phyloP scores from a whole-genome alignment of 192 early-diverging fungal genomes.

The Backusella circina region DNA sequence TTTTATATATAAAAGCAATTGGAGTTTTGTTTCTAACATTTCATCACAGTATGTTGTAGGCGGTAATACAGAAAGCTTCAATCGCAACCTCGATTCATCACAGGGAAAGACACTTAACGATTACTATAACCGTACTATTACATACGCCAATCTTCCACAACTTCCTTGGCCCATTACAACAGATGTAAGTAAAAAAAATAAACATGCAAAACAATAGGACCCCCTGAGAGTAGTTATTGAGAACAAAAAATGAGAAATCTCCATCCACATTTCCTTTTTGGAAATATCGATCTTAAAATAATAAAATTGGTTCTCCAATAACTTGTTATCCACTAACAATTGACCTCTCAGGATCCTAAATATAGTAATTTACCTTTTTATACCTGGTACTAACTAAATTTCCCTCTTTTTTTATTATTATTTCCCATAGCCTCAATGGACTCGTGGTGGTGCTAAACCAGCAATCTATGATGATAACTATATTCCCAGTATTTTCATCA shows the following conservation, averaged over 20 bases:
- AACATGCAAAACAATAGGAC: constrained; percentile 34
- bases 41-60: constrained; percentile 36
- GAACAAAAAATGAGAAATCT: constrained; percentile 30
- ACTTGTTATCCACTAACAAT: background rate
- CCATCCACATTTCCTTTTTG: constrained; percentile 18
- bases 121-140: constrained; percentile 37
- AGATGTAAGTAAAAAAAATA: constrained; percentile 25
- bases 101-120: constrained; percentile 35
- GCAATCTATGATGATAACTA: constrained; percentile 41
- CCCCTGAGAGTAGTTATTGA: constrained; percentile 9
- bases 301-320: background rate
- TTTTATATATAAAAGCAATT: background rate
- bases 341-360: background rate
- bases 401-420: background rate
- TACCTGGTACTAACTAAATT: background rate
- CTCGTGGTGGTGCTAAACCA: constrained; percentile 27
- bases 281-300: background rate
- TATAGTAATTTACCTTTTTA: background rate
- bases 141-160: constrained; percentile 42
- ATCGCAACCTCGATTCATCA: constrained; percentile 27
- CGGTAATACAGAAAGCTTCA: constrained; percentile 35
- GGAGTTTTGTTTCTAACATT: background rate
- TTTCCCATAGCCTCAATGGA: constrained; percentile 32
- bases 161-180: constrained; percentile 35
- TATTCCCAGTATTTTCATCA: constrained; percentile 44